Evolutionary conservation across 2,329 filamentous ascomycete genomes (phyloP).

Genomic region (Mycosphaerelloides madeirae): DNA sequence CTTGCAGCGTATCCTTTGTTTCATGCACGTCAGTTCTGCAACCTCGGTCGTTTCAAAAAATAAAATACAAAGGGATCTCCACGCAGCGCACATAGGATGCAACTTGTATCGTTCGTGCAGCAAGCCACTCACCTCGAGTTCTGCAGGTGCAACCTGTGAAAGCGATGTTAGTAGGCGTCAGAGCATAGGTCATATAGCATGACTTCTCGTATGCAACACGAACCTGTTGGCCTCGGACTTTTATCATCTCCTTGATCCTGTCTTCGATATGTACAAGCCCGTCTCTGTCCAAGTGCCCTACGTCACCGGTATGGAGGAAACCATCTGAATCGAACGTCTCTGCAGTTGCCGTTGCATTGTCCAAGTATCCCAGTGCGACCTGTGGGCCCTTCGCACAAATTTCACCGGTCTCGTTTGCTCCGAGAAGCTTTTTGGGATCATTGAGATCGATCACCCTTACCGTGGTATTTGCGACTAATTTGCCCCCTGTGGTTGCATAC

Average conservation of each 20-base stretch:
- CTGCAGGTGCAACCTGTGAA: constrained; percentile 52
- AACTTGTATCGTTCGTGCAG: too few species aligned
- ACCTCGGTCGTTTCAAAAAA: too few species aligned
- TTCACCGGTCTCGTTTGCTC: constrained; percentile 49
- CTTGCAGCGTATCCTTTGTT: too few species aligned
- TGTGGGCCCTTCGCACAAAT: constrained; percentile 34
- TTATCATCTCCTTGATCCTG: constrained; percentile 64
- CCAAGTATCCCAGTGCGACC: constrained; percentile 36
- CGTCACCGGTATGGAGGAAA: constrained; percentile 56
- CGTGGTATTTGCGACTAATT: constrained; percentile 54
- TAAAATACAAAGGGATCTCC: too few species aligned
- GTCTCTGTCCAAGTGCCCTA: constrained; percentile 52
- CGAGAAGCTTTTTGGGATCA: constrained; percentile 44
- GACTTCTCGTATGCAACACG: too few species aligned
- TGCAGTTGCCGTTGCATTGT: constrained; percentile 30
- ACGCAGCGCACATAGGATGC: too few species aligned
- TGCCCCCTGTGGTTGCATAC: constrained; percentile 53
- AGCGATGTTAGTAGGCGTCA: too few species aligned
- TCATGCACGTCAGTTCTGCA: too few species aligned
- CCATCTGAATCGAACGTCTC: constrained; percentile 47
- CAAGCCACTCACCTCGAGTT: constrained; percentile 48
- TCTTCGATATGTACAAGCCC: constrained; percentile 57
- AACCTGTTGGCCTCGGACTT: constrained; percentile 57
- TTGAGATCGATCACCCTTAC: constrained; percentile 56
- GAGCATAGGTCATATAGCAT: too few species aligned